Evolutionary conservation across 805 yeast species (phyloP).

Genomic region (Lachancea quebecensis): DNA sequence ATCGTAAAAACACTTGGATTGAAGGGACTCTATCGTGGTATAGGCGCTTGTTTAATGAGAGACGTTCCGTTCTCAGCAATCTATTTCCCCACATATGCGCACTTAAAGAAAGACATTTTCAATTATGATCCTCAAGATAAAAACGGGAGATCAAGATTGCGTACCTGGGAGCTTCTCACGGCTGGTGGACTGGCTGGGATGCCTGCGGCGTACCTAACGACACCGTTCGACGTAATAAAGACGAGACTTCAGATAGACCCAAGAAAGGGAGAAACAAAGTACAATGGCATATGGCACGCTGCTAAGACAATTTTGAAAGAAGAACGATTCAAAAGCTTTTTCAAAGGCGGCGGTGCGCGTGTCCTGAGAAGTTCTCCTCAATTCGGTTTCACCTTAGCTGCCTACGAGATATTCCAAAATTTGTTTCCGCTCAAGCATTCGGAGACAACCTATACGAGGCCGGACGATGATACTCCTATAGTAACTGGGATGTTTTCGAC

Average conservation of each 20-base stretch:
- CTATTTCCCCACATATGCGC: constrained; percentile 95
- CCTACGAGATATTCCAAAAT: constrained; percentile 83
- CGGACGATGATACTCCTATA: constrained; percentile 17
- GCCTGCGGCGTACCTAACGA: constrained; percentile 94
- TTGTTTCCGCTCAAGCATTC: constrained; percentile 56
- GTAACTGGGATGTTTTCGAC: constrained; percentile 19
- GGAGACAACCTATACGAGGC: not conserved
- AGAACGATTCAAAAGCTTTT: constrained; percentile 81
- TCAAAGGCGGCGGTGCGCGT: constrained; percentile 95
- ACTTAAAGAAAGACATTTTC: constrained; percentile 75
- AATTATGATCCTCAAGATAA: constrained; percentile 70
- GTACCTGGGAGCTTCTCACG: constrained; percentile 74
- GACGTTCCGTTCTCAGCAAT: constrained; percentile 97
- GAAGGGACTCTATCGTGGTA: constrained; percentile 85
- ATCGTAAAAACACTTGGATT: constrained; percentile 76
- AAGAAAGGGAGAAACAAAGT: constrained; percentile 67
- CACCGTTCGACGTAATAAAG: constrained; percentile 95
- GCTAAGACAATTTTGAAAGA: constrained; percentile 64
- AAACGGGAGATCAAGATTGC: constrained; percentile 50
- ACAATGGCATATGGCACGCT: constrained; percentile 74
- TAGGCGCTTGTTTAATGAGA: constrained; percentile 81
- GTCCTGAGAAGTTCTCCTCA: constrained; percentile 94
- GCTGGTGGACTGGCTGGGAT: constrained; percentile 97
- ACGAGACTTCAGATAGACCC: constrained; percentile 87
- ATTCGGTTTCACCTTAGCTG: constrained; percentile 96